Base-by-base conservation (phyloP, 2,329 filamentous ascomycete genomes). In the Coniella lustricola region DNA sequence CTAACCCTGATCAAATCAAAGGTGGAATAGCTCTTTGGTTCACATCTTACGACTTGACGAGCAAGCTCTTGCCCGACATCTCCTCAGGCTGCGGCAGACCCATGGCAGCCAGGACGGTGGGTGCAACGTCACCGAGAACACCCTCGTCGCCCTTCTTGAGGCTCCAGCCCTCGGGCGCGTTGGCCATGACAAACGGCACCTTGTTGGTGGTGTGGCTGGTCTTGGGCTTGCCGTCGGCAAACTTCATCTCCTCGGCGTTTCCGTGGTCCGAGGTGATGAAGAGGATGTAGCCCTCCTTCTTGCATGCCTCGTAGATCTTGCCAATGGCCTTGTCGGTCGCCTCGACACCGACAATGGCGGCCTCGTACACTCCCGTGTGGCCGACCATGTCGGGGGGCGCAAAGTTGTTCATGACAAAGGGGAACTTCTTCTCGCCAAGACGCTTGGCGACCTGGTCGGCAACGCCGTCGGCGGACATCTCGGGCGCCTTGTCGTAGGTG, bases 361-460 rank as follows among this genome's bases (percentile, higher is more conserved):
- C 91, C 60, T 97, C 85, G 71, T 97, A 97, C 52, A 95, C 90
- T 64, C 93, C 93, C 10, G 93, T 98, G 75, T 98, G 93, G 59
- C 93, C 93, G 56, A 98, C 93, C 93, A 98, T 98, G 73, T 98
- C 93, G 16, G 93, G 93, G 36, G 93, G 93, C 36, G 93, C 93
- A 70, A 98, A 97, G 82, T 98, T 98, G 83, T 97, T 96, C 93
- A 98, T 98, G 68, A 98, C 77, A 64, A 98, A 97, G 64, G 93
- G 90, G 71, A 90, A 96, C 64, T 87, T 82, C 63, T 85, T 81
- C 68, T 94, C 88, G 21, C 69, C 79, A 57, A 98, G 84, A 51
- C 90, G 84, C 76, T 96, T 93, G 67, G 75, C 81, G 51, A 95
- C 85, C 74, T 95, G 91, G 62, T 94, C 79, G 43, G 88, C 93